phyloP scores from a whole-genome alignment of 345 rosid genomes.

The Salix purpurea region DNA sequence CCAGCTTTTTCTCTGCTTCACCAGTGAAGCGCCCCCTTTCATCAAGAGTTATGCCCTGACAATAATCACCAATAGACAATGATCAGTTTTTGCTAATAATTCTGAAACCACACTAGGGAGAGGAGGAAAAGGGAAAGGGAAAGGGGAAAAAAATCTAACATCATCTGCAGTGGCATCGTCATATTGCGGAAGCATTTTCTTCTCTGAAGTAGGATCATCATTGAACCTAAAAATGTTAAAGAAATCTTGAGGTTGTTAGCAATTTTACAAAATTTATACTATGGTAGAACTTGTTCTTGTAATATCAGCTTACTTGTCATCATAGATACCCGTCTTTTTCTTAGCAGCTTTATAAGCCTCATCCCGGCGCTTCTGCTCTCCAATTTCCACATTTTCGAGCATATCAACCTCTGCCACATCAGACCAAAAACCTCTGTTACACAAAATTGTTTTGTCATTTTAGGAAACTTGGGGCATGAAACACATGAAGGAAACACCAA shows the following conservation, averaged over 20 bases:
- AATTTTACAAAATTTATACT: background rate
- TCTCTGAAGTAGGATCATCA: constrained; percentile 68
- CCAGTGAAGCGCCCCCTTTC: constrained; percentile 72
- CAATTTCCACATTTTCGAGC: constrained; percentile 98
- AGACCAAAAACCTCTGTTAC: constrained; percentile 37
- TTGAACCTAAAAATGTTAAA: constrained; percentile 54
- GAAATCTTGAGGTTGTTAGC: constrained; percentile 2
- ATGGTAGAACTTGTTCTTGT: no score
- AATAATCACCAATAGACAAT: constrained; percentile 9
- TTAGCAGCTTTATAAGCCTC: constrained; percentile 91
- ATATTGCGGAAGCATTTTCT: constrained; percentile 90
- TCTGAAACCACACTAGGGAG: background rate
- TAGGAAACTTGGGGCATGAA: constrained; percentile 6
- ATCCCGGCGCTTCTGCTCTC: constrained; percentile 86
- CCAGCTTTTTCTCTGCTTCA: constrained; percentile 94
- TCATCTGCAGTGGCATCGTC: constrained; percentile 71
- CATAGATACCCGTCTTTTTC: constrained; percentile 72
- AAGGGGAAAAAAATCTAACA: constrained; percentile 37
- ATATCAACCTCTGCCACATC: constrained; percentile 72
- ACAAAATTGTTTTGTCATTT: constrained; percentile 26
- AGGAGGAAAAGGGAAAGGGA: background rate
- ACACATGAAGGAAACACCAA: constrained; percentile 12
- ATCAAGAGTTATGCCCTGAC: constrained; percentile 79
- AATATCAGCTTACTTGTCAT: constrained; percentile 59
- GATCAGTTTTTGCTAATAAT: background rate